phyloP scores from a whole-genome alignment of 2,329 filamentous ascomycete species.

The Colletotrichum chlorophyti region DNA sequence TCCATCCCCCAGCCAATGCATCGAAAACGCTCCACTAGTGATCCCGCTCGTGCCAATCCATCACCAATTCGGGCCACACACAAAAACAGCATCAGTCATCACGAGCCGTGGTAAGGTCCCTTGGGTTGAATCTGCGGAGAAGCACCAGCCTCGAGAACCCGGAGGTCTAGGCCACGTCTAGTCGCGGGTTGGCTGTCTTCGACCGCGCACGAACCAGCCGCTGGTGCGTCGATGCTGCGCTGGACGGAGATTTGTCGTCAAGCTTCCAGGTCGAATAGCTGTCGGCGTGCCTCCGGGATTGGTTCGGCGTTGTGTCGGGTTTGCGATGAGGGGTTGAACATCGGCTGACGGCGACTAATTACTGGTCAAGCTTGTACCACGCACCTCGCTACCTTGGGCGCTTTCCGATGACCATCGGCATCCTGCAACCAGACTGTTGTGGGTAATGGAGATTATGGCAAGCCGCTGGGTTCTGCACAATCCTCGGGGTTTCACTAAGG shows the following conservation, averaged over 20 bases:
- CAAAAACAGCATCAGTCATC: neutral
- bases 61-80: slow-evolving; percentile 3
- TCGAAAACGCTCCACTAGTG: slow-evolving; percentile 2
- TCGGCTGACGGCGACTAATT: slow-evolving; percentile 4
- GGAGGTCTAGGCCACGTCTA: neutral
- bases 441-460: neutral
- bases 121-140: slow-evolving; percentile 1
- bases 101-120: neutral
- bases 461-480: neutral
- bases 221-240: slow-evolving; percentile 2
- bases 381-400: neutral
- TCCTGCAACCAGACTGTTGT: neutral
- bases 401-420: neutral
- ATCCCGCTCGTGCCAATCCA: neutral
- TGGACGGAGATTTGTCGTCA: slow-evolving; percentile 28
- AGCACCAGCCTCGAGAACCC: neutral
- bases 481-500: slow-evolving; percentile 4
- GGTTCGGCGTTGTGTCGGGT: slow-evolving; percentile 26
- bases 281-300: slow-evolving; percentile 12
- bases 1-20: slow-evolving; percentile 13
- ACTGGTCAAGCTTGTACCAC: neutral
- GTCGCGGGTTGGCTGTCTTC: neutral
- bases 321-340: slow-evolving; percentile 15
- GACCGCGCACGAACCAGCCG: slow-evolving; percentile 5
- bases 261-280: slow-evolving; percentile 6